Evolutionary conservation across 2,329 filamentous ascomycete genomes (phyloP), one percentile per base, ranked within the genome.

Genomic region (Ophiostoma triangulosporum): DNA sequence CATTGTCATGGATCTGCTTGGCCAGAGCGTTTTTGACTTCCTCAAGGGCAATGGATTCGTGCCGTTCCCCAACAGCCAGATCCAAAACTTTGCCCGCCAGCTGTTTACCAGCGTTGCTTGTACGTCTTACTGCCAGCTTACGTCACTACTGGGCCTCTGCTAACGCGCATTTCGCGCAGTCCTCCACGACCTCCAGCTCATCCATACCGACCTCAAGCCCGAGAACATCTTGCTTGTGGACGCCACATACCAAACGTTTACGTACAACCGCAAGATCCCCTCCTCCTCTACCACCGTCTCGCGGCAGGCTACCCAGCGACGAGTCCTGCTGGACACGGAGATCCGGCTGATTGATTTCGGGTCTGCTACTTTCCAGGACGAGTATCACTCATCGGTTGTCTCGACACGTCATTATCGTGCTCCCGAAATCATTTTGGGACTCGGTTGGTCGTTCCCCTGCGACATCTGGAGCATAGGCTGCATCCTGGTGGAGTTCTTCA

Each of bases 21-120:
- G 91, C 48, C 91, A 96, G 64, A 97, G 91, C 62, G 91, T 98
- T 51, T 98, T 98, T 66, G 93, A 98, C 69, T 98, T 98, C 62
- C 76, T 98, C 48, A 98, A 98, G 72, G 83, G 84, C 63, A 97
- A 97, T 64, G 79, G 81, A 59, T 98, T 98, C 64, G 89, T 95
- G 17, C 93, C 93, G 0, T 98, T 98, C 64, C 93, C 93, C 12
- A 97, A 94, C 73, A 96, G 90, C 60, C 93, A 98, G 68, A 98
- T 98, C 56, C 93, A 97, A 68, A 91, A 81, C 65, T 97, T 98
- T 73, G 93, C 93, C 48, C 82, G 91, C 50, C 93, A 98, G 66
- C 74, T 98, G 15, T 86, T 98, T 57, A 97, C 91, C n/a, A 97
- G 91, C 63, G 94, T 98, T 63, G 93, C 93, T 55, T 98, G 88